These are phyloP conservation scores for Physocladia obscura DNA, from an alignment of 192 early-diverging fungal genomes.

Conservation along the genomic window DNA sequence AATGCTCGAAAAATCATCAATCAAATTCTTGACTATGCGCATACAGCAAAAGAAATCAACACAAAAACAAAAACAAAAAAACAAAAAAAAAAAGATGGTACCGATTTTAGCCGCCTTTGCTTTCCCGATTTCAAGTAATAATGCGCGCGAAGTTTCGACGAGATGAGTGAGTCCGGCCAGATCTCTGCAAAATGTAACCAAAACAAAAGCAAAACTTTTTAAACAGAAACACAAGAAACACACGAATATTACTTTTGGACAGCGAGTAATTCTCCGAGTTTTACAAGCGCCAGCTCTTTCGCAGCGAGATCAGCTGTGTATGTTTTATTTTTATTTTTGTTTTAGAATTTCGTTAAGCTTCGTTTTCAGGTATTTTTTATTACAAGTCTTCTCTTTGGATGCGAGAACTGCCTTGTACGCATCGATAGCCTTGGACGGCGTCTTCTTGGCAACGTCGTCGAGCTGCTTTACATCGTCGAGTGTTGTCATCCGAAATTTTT, in stretches of 20 bases:
- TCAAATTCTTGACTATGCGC: slow-evolving; percentile 70
- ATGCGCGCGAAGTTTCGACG: slow-evolving; percentile 74
- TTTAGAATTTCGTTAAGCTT: no score
- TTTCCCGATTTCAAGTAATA: slow-evolving; percentile 83
- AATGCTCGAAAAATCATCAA: slow-evolving; percentile 86
- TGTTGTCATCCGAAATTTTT: background rate
- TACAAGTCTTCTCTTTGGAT: background rate
- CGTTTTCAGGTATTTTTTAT: no score
- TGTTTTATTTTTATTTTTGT: no score
- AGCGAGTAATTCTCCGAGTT: slow-evolving; percentile 73
- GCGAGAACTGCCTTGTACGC: slow-evolving; percentile 61
- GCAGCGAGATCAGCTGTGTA: slow-evolving; percentile 30
- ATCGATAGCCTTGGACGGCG: slow-evolving; percentile 63
- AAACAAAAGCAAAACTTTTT: background rate
- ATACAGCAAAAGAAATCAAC: background rate
- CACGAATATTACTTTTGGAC: slow-evolving; percentile 54
- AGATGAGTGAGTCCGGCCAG: slow-evolving; percentile 76
- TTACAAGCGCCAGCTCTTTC: slow-evolving; percentile 69
- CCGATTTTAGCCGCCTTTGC: slow-evolving; percentile 96
- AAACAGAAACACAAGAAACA: background rate
- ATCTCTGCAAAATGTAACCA: slow-evolving; percentile 49
- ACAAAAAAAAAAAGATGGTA: background rate
- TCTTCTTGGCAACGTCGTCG: slow-evolving; percentile 59
- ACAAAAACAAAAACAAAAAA: background rate
- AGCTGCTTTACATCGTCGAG: slow-evolving; percentile 38